phyloP scores from a whole-genome alignment of 2,329 filamentous ascomycete species.

The Botrytis elliptica region DNA sequence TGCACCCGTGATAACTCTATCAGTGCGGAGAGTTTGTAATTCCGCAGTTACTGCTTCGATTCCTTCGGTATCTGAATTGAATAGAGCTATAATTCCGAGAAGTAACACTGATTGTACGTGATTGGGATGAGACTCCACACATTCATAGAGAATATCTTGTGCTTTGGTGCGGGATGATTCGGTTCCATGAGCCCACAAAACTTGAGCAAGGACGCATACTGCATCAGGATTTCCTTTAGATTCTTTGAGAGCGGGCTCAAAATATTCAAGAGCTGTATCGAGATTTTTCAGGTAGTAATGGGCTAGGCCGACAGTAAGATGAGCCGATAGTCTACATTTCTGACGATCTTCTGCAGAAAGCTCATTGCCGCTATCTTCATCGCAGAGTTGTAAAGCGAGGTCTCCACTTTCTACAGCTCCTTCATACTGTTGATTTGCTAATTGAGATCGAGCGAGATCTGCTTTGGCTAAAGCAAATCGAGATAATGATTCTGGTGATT shows the following conservation, averaged over 20 bases:
- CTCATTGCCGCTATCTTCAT: constrained; percentile 67
- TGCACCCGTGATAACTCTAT: constrained; percentile 57
- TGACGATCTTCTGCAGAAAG: constrained; percentile 63
- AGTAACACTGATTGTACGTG: constrained; percentile 80
- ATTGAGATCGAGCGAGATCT: constrained; percentile 80
- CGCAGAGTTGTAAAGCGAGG: constrained; percentile 73
- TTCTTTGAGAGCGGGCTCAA: constrained; percentile 76
- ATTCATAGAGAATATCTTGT: constrained; percentile 74
- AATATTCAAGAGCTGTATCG: constrained; percentile 71
- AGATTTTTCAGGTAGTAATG: constrained; percentile 69
- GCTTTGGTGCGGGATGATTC: constrained; percentile 73
- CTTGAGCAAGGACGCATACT: constrained; percentile 82
- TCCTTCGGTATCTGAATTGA: constrained; percentile 77
- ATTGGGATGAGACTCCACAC: constrained; percentile 69
- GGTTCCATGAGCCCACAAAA: constrained; percentile 86
- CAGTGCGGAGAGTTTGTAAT: constrained; percentile 69
- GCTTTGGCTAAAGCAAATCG: constrained; percentile 80
- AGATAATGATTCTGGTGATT: constrained; percentile 70
- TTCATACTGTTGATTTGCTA: constrained; percentile 65
- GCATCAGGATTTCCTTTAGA: constrained; percentile 76
- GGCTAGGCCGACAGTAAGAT: constrained; percentile 81
- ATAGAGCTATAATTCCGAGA: constrained; percentile 77
- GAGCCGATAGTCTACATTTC: constrained; percentile 76
- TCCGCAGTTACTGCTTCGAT: constrained; percentile 79
- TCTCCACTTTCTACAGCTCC: constrained; percentile 78